Evolutionary conservation across 495 filamentous ascomycete genomes (phyloP).

Genomic region (Aspergillus nanangensis): DNA sequence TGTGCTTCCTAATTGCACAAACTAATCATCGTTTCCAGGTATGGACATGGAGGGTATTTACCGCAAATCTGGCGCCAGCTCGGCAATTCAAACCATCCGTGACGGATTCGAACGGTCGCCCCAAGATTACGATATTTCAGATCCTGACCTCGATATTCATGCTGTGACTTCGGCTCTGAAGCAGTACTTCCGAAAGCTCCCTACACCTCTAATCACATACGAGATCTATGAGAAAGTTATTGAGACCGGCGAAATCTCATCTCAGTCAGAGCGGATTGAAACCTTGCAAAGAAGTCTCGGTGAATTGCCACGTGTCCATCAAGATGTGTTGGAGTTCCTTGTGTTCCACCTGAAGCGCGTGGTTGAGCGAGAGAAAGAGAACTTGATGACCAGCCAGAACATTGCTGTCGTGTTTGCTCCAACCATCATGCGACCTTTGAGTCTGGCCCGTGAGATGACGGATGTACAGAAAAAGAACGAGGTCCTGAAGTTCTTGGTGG

Average conservation of each 20-base stretch:
- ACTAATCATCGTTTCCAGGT: constrained; percentile 42
- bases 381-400: constrained; percentile 92
- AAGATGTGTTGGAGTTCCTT: constrained; percentile 86
- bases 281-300: constrained; percentile 66
- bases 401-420: constrained; percentile 97
- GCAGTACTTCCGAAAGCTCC: constrained; percentile 95
- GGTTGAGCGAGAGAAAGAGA: constrained; percentile 73
- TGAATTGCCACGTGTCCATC: constrained; percentile 75
- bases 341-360: constrained; percentile 93
- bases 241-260: constrained; percentile 53
- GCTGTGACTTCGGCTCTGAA: constrained; percentile 94
- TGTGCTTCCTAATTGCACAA: neutral
- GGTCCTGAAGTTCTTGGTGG: constrained; percentile 85
- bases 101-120: constrained; percentile 80
- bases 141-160: constrained; percentile 90
- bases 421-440: constrained; percentile 89
- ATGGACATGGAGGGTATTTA: constrained; percentile 99
- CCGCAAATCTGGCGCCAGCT: constrained; percentile 89
- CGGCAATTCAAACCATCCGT: constrained; percentile 79
- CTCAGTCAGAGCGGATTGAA: constrained; percentile 48
- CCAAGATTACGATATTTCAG: constrained; percentile 80
- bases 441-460: constrained; percentile 87
- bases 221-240: constrained; percentile 88
- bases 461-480: constrained; percentile 91
- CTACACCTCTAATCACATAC: constrained; percentile 85